Conservation (phyloP, 1,284 basidiomycete species). For the Phellopilus nigrolimitatus region DNA sequence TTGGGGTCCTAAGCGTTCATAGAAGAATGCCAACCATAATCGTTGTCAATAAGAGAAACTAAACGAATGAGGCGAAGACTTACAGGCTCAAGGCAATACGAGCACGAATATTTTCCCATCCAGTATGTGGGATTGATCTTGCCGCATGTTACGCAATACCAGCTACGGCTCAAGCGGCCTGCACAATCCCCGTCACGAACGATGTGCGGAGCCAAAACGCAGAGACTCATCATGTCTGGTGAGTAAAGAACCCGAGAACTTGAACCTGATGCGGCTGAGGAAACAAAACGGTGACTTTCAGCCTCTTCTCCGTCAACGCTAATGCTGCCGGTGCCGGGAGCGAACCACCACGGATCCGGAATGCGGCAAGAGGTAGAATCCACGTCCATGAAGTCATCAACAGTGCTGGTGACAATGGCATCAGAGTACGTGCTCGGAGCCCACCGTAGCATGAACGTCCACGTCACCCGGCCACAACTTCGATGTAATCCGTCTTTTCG, state of each 20-base stretch:
- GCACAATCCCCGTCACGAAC: neutral
- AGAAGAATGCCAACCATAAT: neutral
- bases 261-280: neutral
- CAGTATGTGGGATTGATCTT: constrained; percentile 7
- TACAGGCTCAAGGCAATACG: neutral
- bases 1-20: neutral
- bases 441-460: constrained; percentile 11
- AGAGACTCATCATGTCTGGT: neutral
- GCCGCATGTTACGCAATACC: constrained; percentile 10
- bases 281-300: neutral
- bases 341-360: constrained; percentile 3
- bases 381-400: constrained; percentile 1
- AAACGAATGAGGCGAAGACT: neutral
- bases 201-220: neutral
- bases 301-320: neutral
- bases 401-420: neutral
- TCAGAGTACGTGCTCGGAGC: neutral
- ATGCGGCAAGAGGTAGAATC: neutral
- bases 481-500: neutral
- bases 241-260: neutral
- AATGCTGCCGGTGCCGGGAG: neutral
- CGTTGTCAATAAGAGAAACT: neutral
- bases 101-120: constrained; percentile 6
- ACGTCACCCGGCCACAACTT: neutral
- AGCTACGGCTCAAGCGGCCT: neutral